Conservation (phyloP, 2,329 filamentous ascomycete genomes). For the Thyridium curvatum region DNA sequence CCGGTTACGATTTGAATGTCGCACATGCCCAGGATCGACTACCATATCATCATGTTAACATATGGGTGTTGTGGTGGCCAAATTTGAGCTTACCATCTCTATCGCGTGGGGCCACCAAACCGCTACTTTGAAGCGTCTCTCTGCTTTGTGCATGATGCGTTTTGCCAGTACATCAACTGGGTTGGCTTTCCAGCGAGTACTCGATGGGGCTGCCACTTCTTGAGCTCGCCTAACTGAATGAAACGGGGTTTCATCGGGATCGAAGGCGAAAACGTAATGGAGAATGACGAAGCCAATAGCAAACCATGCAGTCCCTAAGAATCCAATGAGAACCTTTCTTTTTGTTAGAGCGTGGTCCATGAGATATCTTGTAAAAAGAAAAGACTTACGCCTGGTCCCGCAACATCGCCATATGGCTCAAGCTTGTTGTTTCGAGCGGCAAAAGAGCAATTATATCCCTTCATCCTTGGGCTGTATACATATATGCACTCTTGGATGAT, state of each 20-base stretch:
- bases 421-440: no score
- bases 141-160: no score
- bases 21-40: conserved; percentile 4
- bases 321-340: conserved; percentile 2
- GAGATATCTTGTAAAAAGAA: no score
- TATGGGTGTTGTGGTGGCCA: not conserved
- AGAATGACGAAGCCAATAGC: not conserved
- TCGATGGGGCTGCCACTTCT: no score
- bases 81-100: not conserved
- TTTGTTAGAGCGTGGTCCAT: no score
- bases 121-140: no score
- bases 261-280: conserved; percentile 2
- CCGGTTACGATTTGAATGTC: conserved; percentile 5
- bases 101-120: not conserved
- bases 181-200: not conserved
- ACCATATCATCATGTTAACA: not conserved
- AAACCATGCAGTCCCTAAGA: conserved; percentile 4
- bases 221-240: not conserved
- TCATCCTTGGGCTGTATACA: no score
- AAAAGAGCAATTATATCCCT: no score
- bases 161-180: not conserved
- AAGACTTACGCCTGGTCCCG: no score
- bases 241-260: conserved; percentile 1
- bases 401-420: no score
- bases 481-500: no score